Conservation (phyloP, 2,329 filamentous ascomycete genomes). For the Fusarium sp. region DNA sequence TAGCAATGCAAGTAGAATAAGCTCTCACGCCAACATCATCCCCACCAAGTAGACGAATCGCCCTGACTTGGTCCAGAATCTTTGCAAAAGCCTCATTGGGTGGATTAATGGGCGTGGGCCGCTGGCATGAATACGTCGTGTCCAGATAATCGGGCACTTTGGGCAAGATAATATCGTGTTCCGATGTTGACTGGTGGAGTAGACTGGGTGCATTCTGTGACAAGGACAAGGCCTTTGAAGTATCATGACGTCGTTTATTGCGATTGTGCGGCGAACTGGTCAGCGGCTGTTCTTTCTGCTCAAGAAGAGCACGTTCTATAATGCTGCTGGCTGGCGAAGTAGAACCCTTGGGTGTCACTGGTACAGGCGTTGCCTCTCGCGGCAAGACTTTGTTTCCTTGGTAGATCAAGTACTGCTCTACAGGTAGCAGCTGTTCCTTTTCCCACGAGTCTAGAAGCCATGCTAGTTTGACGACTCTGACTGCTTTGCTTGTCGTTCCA, state of each 20-base stretch:
- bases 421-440: slow-evolving; percentile 57
- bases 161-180: slow-evolving; percentile 75
- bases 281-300: slow-evolving; percentile 12
- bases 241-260: slow-evolving; percentile 16
- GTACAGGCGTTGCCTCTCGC: slow-evolving; percentile 2
- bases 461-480: slow-evolving; percentile 67
- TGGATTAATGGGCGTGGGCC: slow-evolving; percentile 74
- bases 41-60: slow-evolving; percentile 73
- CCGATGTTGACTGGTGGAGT: slow-evolving; percentile 78
- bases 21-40: slow-evolving; percentile 85
- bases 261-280: slow-evolving; percentile 21
- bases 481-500: slow-evolving; percentile 31
- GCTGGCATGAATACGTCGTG: slow-evolving; percentile 78
- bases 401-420: slow-evolving; percentile 65
- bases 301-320: slow-evolving; percentile 38
- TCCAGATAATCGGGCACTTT: slow-evolving; percentile 74
- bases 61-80: slow-evolving; percentile 78
- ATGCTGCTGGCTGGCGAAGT: slow-evolving; percentile 30
- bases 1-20: slow-evolving; percentile 87
- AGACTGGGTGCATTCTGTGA: slow-evolving; percentile 54
- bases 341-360: slow-evolving; percentile 7
- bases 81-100: slow-evolving; percentile 82
- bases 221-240: slow-evolving; percentile 5
- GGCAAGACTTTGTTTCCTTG: slow-evolving; percentile 55
- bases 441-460: slow-evolving; percentile 68